Conservation (phyloP, 2,329 filamentous ascomycete genomes). For the Helminthosporium solani region DNA sequence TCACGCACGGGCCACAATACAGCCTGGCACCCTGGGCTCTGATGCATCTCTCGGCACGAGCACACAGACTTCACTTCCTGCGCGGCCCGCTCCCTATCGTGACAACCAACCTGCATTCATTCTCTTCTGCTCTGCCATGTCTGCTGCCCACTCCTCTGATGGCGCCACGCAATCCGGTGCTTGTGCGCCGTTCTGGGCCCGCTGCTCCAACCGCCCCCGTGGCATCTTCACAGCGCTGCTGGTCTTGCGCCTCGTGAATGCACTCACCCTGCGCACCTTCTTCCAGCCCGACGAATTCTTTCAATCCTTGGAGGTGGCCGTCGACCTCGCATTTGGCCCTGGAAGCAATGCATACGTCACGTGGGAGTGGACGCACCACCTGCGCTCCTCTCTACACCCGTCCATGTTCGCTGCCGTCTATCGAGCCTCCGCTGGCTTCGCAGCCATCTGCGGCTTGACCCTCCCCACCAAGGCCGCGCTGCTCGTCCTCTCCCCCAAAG, state of each 20-base stretch:
- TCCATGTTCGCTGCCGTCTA: conserved; percentile 79
- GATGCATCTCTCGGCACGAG: conserved; percentile 22
- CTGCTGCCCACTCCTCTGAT: conserved; percentile 26
- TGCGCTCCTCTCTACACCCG: conserved; percentile 92
- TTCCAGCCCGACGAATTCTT: conserved; percentile 99
- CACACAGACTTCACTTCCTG: conserved; percentile 11
- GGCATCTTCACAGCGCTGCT: conserved; percentile 49
- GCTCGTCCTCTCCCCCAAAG: conserved; percentile 70
- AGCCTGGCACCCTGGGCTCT: conserved; percentile 15
- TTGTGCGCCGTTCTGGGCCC: conserved; percentile 15
- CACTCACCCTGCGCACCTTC: conserved; percentile 78
- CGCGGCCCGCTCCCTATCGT: conserved; percentile 2
- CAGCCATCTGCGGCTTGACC: conserved; percentile 55
- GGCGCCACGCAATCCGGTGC: conserved; percentile 28
- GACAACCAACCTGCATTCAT: background rate
- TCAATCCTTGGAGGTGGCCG: conserved; percentile 92
- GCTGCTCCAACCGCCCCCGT: conserved; percentile 33
- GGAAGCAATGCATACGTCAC: conserved; percentile 86
- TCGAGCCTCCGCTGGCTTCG: conserved; percentile 58
- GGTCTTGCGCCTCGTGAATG: conserved; percentile 75
- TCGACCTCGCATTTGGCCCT: conserved; percentile 79
- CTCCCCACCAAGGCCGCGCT: conserved; percentile 63
- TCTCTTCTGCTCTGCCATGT: conserved; percentile 26
- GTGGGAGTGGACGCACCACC: conserved; percentile 92
- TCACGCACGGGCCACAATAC: conserved; percentile 12